Conservation (phyloP, 768 basidiomycete genomes). For the Hebeloma cylindrosporum region DNA sequence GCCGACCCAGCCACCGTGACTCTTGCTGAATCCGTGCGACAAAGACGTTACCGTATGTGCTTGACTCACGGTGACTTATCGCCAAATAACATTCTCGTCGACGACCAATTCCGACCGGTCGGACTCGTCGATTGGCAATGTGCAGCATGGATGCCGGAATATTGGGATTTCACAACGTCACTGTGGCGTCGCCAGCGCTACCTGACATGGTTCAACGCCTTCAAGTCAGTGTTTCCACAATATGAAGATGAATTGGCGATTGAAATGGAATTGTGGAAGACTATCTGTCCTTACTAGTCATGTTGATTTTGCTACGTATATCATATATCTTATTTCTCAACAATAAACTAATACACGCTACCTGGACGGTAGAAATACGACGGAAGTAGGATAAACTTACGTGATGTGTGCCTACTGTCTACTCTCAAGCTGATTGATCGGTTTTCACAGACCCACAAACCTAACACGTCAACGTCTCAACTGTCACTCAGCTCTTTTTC, state of each 20-base stretch:
- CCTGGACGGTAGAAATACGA: too few species aligned
- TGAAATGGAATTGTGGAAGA: too few species aligned
- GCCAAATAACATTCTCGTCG: slow-evolving; percentile 16
- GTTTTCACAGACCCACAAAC: too few species aligned
- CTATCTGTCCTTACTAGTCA: too few species aligned
- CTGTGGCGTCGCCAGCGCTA: slow-evolving; percentile 7
- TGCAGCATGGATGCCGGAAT: slow-evolving; percentile 24
- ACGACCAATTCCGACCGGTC: slow-evolving; percentile 9
- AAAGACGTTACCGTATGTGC: slow-evolving; percentile 5
- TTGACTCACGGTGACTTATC: slow-evolving; percentile 16
- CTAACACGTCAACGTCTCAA: too few species aligned
- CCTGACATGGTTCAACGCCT: slow-evolving; percentile 9
- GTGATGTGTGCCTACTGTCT: too few species aligned
- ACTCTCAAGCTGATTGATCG: too few species aligned
- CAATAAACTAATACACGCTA: too few species aligned
- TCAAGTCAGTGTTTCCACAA: slow-evolving; percentile 9
- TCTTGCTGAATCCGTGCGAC: neutral
- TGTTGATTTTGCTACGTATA: too few species aligned
- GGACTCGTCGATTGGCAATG: slow-evolving; percentile 22
- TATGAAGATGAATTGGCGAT: slow-evolving; percentile 4
- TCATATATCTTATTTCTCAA: too few species aligned
- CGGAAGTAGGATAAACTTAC: too few species aligned
- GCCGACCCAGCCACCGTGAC: slow-evolving; percentile 5
- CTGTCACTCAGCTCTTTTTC: too few species aligned
- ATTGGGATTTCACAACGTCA: slow-evolving; percentile 20